phyloP scores from a whole-genome alignment of 345 rosid species.

The Barbarea vulgaris region DNA sequence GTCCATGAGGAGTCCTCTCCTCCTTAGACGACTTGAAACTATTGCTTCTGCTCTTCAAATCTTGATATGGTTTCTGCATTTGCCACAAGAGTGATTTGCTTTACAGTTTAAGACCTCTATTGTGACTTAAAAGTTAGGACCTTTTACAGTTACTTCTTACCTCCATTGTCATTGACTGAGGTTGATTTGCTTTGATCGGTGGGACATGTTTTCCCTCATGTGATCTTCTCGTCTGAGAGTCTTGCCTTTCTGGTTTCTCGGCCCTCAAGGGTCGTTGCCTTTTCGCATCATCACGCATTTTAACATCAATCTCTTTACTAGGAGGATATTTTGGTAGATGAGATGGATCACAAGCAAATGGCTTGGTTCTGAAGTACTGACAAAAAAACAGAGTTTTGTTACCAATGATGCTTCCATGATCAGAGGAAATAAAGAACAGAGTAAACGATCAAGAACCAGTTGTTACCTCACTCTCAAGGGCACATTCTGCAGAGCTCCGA shows the following conservation, averaged over 20 bases:
- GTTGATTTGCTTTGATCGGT: conserved; percentile 8
- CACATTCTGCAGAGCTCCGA: conserved; percentile 38
- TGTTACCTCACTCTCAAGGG: conserved; percentile 41
- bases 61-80: conserved; percentile 35
- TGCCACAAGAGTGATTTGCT: conserved; percentile 8
- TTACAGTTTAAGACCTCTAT: neutral
- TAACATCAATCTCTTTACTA: conserved; percentile 94
- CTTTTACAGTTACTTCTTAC: conserved; percentile 36
- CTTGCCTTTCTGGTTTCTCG: conserved; percentile 40
- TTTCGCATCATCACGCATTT: conserved; percentile 82
- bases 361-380: conserved; percentile 85
- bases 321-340: conserved; percentile 90
- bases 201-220: conserved; percentile 28
- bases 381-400: conserved; percentile 19
- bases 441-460: conserved; percentile 2
- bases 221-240: conserved; percentile 27
- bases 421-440: conserved; percentile 9
- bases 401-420: neutral
- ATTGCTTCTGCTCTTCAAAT: conserved; percentile 30
- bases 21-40: conserved; percentile 38
- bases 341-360: conserved; percentile 89
- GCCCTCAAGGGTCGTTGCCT: conserved; percentile 29
- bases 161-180: conserved; percentile 34
- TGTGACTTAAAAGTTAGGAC: neutral
- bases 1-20: conserved; percentile 24